A percentile compares a stretch with the other conserved stretches of the same genome.
These are phyloP conservation scores for Vanderwaltozyma polyspora DNA, from an alignment of 805 yeast genomes.

Conservation along the genomic window DNA sequence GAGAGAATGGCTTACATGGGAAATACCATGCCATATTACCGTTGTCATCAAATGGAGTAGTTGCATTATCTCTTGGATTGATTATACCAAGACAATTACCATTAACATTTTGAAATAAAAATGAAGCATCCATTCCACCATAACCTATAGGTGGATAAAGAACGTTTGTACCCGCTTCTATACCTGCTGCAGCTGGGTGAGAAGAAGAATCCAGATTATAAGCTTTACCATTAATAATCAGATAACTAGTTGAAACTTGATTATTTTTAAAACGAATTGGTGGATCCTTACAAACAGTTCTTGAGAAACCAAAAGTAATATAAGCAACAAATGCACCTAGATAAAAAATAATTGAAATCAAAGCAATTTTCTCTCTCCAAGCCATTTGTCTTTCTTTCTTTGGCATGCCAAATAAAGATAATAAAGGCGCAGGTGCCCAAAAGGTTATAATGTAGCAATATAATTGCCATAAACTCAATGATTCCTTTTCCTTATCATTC, in stretches of 20 bases:
- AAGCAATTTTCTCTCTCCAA: constrained; percentile 92
- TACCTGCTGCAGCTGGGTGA: constrained; percentile 80
- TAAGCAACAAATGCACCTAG: constrained; percentile 74
- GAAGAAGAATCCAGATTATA: constrained; percentile 57
- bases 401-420: constrained; percentile 56
- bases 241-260: constrained; percentile 39
- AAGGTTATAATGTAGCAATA: constrained; percentile 76
- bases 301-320: constrained; percentile 82
- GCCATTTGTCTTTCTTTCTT: constrained; percentile 81
- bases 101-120: constrained; percentile 83
- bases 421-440: constrained; percentile 76
- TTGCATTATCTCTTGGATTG: constrained; percentile 51
- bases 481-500: not conserved
- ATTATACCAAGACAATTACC: constrained; percentile 79
- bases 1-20: constrained; percentile 69
- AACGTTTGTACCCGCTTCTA: constrained; percentile 55
- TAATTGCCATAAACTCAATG: constrained; percentile 47
- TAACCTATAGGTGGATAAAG: constrained; percentile 80
- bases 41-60: constrained; percentile 56
- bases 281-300: constrained; percentile 54
- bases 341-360: constrained; percentile 60
- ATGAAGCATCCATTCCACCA: constrained; percentile 78
- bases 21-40: constrained; percentile 85
- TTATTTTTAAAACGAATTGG: constrained; percentile 44
- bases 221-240: constrained; percentile 75